These are phyloP conservation scores for Aspergillus proliferans DNA, from an alignment of 2,329 filamentous ascomycete species.

Conservation along the genomic window DNA sequence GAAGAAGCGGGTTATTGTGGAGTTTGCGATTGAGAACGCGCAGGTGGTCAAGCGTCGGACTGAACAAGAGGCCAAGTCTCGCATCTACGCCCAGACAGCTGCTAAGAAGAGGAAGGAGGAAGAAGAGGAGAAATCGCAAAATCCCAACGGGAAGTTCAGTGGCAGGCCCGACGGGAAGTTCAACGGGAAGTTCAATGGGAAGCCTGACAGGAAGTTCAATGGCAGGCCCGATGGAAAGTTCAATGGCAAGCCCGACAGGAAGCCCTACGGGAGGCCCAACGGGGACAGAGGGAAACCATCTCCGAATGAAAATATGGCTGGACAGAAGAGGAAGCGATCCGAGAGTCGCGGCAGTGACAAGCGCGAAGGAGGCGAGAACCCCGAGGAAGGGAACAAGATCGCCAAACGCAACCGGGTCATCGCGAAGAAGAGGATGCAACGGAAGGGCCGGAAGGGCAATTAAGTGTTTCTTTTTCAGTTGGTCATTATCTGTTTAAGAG, in stretches of 20 bases:
- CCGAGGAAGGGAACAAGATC: constrained; percentile 47
- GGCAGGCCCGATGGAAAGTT: not conserved
- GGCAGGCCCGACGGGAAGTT: not conserved
- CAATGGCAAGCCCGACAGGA: not conserved
- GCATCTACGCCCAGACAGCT: constrained; percentile 11
- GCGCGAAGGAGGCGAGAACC: constrained; percentile 14
- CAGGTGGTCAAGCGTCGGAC: constrained; percentile 79
- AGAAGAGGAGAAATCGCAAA: constrained; percentile 8
- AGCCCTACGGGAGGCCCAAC: constrained; percentile 4
- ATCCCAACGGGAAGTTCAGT: not conserved
- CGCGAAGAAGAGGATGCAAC: constrained; percentile 72
- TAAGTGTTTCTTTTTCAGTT: constrained; percentile 4
- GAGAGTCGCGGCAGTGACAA: constrained; percentile 15
- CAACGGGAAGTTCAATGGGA: constrained; percentile 8
- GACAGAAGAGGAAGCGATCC: constrained; percentile 29
- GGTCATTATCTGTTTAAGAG: constrained; percentile 5
- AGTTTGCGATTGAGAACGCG: constrained; percentile 97
- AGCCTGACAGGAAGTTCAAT: not conserved
- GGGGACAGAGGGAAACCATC: constrained; percentile 10
- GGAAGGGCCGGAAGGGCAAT: constrained; percentile 54
- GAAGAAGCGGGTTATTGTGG: constrained; percentile 84
- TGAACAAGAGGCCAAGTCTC: constrained; percentile 26
- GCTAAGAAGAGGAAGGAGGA: constrained; percentile 10
- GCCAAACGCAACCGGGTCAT: constrained; percentile 71
- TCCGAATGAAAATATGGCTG: constrained; percentile 5